Evolutionary conservation across 768 basidiomycete genomes (phyloP), one percentile per base, ranked within the genome.

Genomic region (Melanogaster broomeanus): DNA sequence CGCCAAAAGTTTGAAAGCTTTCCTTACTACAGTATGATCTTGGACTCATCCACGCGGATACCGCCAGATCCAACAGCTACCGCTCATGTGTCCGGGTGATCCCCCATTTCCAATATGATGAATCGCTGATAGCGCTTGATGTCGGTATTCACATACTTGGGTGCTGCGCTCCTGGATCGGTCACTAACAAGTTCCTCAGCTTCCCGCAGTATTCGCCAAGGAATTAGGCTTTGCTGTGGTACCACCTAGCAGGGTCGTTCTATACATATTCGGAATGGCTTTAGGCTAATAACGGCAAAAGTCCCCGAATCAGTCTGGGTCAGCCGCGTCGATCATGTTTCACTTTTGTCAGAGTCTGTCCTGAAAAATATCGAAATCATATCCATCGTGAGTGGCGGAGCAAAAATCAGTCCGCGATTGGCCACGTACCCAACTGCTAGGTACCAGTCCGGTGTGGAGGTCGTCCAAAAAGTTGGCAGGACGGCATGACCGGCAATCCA

Each of bases 241-340:
- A 78, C 80, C 81, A 50, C 33, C 60, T 13, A 2, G 22, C 54
- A 56, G 79, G 80, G 55, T 60, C 73, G 44, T 33, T 57, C 45
- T 73, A 30, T 49, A 72, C 74, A 72, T 66, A 74, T 74, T 24
- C 35, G 70, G 73, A 59, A 65, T 25, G 40, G 49, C 58, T 47
- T 13, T 48, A 50, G 56, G 52, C 60, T 61, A 61, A 65, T 56
- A 49, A 53, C 52, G 51, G 63, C 62, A 57, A 55, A n/a, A 38
- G 51, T 42, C 44, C 39, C 24, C 24, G 25, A 13, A 48, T 44
- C 41, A 43, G 42, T 53, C 58, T 58, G 57, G 59, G 51, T 57
- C 55, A 57, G 57, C 57, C 68, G 47, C 59, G 63, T 70, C 75
- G 78, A 79, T 78, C 76, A 74, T 75, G 77, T 78, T 76, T 79